Base-by-base conservation (phyloP, 2,329 filamentous ascomycete species). In the Aspergillus novofumigatus region DNA sequence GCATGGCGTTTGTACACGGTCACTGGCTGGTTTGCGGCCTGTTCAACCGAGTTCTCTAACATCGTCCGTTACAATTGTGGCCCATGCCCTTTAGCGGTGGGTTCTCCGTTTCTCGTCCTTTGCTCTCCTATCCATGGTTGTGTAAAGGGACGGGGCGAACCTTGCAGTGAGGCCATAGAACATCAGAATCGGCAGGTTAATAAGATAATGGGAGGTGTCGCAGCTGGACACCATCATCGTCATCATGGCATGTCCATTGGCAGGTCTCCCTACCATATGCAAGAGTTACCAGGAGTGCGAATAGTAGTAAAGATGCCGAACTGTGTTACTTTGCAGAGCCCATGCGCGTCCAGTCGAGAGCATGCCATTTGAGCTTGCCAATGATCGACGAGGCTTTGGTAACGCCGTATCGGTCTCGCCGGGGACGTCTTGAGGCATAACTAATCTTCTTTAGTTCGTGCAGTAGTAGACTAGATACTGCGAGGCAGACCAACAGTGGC, bases 91-190 rank as follows among this genome's bases (percentile, higher is more conserved):
- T 51, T 3, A 21, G 20, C 11, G 8, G n/a, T 23, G 11, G 42
- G 10, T 23, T 45, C 42, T 20, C 42, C 4, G 20, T 45, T 44
- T 23, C 21, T 23, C 42, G n/a, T 21, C 38, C 20, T 25, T 38
- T 23, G 35, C n/a, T 32, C 45, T 49, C 44, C 45, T 51, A 51
- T 20, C 26, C 49, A 51, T 57, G 50, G 45, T 52, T 59, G 53
- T 58, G 54, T 57, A 59, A 59, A 56, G 63, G 59, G 51, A 62
- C 67, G 67, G 67, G 62, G 62, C 67, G 65, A 67, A 63, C 69
- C 65, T 67, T 66, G 61, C 51, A 59, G 49, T 54, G 60, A 66
- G 63, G 10, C n/a, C 42, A 45, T 9, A 9, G 42, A 45, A 45
- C 20, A 21, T 23, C 42, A 45, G n/a, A 45, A 23, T 23, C 11